Evolutionary conservation across 1,284 basidiomycete genomes (phyloP), one percentile per base, ranked within the genome.

Genomic region (Cerioporus squamosus): DNA sequence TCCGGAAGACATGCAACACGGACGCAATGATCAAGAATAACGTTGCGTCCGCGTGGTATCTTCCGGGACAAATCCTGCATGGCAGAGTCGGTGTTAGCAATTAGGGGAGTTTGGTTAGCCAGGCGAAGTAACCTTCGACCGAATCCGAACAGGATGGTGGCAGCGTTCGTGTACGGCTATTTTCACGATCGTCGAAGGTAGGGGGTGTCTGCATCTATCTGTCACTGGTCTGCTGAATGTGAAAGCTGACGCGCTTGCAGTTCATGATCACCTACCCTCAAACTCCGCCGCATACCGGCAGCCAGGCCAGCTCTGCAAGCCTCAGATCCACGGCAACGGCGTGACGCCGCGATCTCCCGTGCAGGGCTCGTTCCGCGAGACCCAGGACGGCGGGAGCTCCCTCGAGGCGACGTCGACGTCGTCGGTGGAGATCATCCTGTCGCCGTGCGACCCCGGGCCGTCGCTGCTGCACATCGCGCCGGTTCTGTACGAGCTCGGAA

Each of bases 391-490:
- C 22, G 44, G 53, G 59, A 67, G 46, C 66, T 57, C 20, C 42
- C 49, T 50, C 55, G 67, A 63, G 44, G 72, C 72, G 29, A 66
- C 72, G 8, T 74, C 73, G 23, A 72, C 68, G n/a, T 74, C 76
- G 29, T 72, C 77, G n/a, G 69, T 87, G 22, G 81, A 82, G 39
- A 67, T 74, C 4, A 73, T 87, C 33, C 76, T 88, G 17, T 69
- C 75, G 2, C 80, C 85, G 3, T 88, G 85, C 65, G 75, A 81
- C 53, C 86, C n/a, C n/a, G n/a, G n/a, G n/a, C n/a, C 87, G 17
- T 80, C 86, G 5, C 69, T 88, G 43, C 51, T 80, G 17, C 88
- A 90, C 71, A 79, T 89, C 40, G 72, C 76, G 0, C 85, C 84
- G 0, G 72, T 82, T 4, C 72, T 90, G 39, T 74, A 74, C 23